Base-by-base conservation (phyloP, 805 yeast genomes). In the Spathaspora arborariae region DNA sequence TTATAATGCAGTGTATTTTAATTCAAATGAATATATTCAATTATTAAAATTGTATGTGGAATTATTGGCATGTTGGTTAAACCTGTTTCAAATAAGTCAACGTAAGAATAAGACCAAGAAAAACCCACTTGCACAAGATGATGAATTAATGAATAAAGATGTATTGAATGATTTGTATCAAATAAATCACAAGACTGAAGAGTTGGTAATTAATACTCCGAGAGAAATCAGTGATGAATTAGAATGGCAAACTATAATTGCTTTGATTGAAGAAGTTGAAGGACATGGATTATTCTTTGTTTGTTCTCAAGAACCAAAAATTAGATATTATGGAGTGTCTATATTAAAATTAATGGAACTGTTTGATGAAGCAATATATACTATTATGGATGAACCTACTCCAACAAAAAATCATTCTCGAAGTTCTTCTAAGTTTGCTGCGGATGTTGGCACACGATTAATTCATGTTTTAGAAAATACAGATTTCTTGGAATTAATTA, bases 261-360 rank as follows among this genome's bases (percentile, higher is more conserved):
- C 96, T 0, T 85, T 87, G 0, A 84, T 94, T 41, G 98, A 94
- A 63, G 97, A 92, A 51, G 88, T 92, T 8, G 99, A 94, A 64
- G 97, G 99, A 0, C 88, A 91, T 59, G 99, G 97, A 0, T 66
- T 94, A 24, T 94, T 88, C 57, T 92, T 95, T 58, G 69, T 94
- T 19, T 88, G 96, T 56, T 88, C 96, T 1, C 95, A 90, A 54
- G 96, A 90, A 59, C 75, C 85, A 38, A 73, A 78, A 20, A 78
- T 88, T 10, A 73, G 99, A 45, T 82, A 81, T 49, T 67, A 83
- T 41, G 98, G 96, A 0, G 72, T 91, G 2, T 76, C 84, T 5
- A 83, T 95, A 7, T 65, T 94, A 48, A 76, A 82, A 56, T 72
- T 91, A 16, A 86, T 88, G 1, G 89, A 88, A n/a, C 86, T 81